phyloP scores from a whole-genome alignment of 2,329 filamentous ascomycete genomes.

The Rasamsonia emersonii region DNA sequence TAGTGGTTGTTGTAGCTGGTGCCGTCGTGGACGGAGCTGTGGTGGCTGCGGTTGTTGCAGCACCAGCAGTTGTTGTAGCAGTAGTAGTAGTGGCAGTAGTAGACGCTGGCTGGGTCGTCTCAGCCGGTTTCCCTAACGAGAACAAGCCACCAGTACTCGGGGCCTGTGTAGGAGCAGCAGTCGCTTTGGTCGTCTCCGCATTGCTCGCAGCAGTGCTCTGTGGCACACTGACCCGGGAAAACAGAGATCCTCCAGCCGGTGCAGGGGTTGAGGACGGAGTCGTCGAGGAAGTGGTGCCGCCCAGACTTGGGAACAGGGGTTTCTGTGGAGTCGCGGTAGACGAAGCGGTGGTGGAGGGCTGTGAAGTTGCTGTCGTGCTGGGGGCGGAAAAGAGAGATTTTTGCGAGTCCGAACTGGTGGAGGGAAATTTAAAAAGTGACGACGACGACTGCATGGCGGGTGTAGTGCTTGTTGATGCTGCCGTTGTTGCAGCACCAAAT shows the following conservation, averaged over 20 bases:
- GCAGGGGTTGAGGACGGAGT: constrained; percentile 23
- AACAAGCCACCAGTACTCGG: constrained; percentile 11
- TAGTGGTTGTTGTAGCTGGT: constrained; percentile 20
- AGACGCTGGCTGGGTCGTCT: constrained; percentile 18
- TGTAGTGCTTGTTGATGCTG: constrained; percentile 11
- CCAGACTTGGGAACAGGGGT: constrained; percentile 22
- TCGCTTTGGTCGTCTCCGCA: constrained; percentile 13
- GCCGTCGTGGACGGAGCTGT: constrained; percentile 23
- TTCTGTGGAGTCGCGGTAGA: constrained; percentile 27
- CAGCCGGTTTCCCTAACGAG: constrained; percentile 20
- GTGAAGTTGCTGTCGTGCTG: constrained; percentile 12
- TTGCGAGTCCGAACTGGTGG: constrained; percentile 14
- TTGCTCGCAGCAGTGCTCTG: constrained; percentile 15
- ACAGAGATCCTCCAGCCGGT: constrained; percentile 20
- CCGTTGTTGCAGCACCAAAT: constrained; percentile 16
- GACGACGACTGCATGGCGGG: constrained; percentile 17
- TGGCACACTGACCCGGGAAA: constrained; percentile 20
- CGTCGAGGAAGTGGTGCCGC: constrained; percentile 21
- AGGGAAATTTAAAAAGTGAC: constrained; percentile 18
- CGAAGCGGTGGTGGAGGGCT: constrained; percentile 17
- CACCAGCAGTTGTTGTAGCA: too few relatives aligned
- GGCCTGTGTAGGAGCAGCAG: constrained; percentile 13
- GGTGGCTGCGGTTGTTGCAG: constrained; percentile 18
- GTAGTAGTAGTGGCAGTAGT: constrained; percentile 21
- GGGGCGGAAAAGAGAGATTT: constrained; percentile 21